A percentile compares a stretch with the other conserved stretches of the same genome.
Conservation (phyloP, 2,329 filamentous ascomycete genomes). For the Fusarium drepaniforme region DNA sequence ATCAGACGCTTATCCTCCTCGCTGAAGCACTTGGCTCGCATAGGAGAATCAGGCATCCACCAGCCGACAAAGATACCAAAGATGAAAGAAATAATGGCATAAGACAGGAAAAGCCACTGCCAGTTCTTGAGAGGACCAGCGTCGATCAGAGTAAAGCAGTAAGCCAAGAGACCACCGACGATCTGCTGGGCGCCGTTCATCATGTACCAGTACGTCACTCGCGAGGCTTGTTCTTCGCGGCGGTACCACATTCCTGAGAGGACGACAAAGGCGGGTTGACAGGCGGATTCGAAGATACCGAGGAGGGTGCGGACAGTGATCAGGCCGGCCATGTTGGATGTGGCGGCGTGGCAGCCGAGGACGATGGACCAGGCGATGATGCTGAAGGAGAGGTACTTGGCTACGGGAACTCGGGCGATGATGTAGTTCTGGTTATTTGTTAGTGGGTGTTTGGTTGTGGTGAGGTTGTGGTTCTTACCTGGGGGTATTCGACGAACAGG, state of each 20-base stretch:
- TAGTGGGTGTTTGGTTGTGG: neutral
- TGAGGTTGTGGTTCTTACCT: neutral
- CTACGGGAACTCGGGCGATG: conserved; percentile 73
- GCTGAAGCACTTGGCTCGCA: conserved; percentile 77
- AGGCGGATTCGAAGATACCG: conserved; percentile 78
- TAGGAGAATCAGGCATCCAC: conserved; percentile 77
- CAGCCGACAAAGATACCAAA: conserved; percentile 74
- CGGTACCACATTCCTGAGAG: conserved; percentile 79
- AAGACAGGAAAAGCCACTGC: conserved; percentile 77
- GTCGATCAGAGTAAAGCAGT: conserved; percentile 69
- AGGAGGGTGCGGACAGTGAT: conserved; percentile 73
- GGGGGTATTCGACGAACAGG: conserved; percentile 78
- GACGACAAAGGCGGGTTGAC: conserved; percentile 76
- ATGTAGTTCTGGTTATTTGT: conserved; percentile 60
- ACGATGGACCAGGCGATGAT: conserved; percentile 70
- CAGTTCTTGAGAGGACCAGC: conserved; percentile 69
- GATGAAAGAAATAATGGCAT: conserved; percentile 72
- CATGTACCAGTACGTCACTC: conserved; percentile 81
- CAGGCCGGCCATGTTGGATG: conserved; percentile 70
- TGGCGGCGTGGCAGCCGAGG: conserved; percentile 72
- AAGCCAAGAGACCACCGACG: conserved; percentile 77
- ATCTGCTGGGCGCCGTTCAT: conserved; percentile 83
- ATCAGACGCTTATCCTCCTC: conserved; percentile 75
- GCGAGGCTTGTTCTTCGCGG: conserved; percentile 73
- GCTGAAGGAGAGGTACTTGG: conserved; percentile 73